Conservation (phyloP, 768 basidiomycete genomes). For the Mycena belliarum region DNA sequence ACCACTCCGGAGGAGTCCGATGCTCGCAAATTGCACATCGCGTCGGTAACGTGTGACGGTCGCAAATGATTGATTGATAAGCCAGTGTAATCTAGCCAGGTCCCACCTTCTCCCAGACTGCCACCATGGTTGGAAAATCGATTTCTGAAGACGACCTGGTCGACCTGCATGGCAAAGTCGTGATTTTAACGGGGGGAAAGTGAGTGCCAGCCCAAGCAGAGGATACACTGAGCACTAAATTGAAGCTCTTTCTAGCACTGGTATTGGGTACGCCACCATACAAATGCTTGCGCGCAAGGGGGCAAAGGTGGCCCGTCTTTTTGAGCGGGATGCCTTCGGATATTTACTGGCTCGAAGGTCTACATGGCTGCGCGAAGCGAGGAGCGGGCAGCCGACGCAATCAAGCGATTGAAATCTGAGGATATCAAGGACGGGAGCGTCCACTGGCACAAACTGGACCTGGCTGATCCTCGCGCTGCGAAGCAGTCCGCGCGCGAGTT, state of each 20-base stretch:
- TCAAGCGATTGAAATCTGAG: conserved; percentile 34
- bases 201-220: too few species aligned
- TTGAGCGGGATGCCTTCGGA: too few species aligned
- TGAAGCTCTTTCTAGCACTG: conserved; percentile 24
- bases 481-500: conserved; percentile 38
- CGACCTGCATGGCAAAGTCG: conserved; percentile 46
- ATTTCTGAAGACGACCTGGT: conserved; percentile 40
- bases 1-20: too few species aligned
- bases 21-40: too few species aligned
- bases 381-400: conserved; percentile 31
- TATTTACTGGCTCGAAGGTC: conserved; percentile 1
- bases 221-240: too few species aligned
- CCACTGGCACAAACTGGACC: conserved; percentile 39
- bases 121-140: conserved; percentile 4
- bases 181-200: conserved; percentile 47
- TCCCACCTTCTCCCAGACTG: neutral
- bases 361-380: conserved; percentile 38
- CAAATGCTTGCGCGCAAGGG: conserved; percentile 40
- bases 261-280: conserved; percentile 38
- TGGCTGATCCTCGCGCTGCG: conserved; percentile 37
- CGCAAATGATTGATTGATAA: too few species aligned
- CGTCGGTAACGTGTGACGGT: too few species aligned
- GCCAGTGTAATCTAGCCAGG: too few species aligned
- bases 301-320: conserved; percentile 32
- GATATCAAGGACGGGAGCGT: conserved; percentile 33